Evolutionary conservation across 169 alveolate genomes (phyloP).

Genomic region (Plasmodium vivax): DNA sequence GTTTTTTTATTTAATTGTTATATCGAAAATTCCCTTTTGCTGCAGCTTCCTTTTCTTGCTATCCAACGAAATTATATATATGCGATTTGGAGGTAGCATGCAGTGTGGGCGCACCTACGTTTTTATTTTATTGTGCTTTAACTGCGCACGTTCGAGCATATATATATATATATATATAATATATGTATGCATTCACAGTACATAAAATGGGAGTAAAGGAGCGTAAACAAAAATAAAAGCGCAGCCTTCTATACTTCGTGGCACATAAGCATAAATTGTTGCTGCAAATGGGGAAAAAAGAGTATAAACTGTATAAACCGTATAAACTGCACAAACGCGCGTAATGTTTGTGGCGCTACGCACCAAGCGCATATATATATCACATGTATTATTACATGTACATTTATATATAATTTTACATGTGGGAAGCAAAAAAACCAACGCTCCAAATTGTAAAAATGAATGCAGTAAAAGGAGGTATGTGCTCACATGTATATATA

Average conservation of each 20-base stretch:
- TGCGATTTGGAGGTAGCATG: background rate
- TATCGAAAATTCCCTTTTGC: background rate
- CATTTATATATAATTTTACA: background rate
- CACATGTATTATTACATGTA: background rate
- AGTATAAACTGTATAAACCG: slow-evolving; percentile 6
- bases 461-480: slow-evolving; percentile 8
- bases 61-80: background rate
- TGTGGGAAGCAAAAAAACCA: background rate
- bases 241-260: background rate
- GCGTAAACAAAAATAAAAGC: background rate
- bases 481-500: background rate
- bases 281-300: slow-evolving; percentile 28
- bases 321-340: background rate
- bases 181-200: background rate
- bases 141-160: background rate
- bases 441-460: background rate
- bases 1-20: background rate
- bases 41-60: background rate
- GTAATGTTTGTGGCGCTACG: background rate
- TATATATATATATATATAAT: background rate
- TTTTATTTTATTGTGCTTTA: slow-evolving; percentile 1
- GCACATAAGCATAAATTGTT: background rate
- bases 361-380: background rate
- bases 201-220: background rate
- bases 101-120: background rate